Percentiles rank a stretch among this genome's conserved stretches.
Evolutionary conservation across 495 filamentous ascomycete species (phyloP).

Genomic region (Penicillium arizonense): DNA sequence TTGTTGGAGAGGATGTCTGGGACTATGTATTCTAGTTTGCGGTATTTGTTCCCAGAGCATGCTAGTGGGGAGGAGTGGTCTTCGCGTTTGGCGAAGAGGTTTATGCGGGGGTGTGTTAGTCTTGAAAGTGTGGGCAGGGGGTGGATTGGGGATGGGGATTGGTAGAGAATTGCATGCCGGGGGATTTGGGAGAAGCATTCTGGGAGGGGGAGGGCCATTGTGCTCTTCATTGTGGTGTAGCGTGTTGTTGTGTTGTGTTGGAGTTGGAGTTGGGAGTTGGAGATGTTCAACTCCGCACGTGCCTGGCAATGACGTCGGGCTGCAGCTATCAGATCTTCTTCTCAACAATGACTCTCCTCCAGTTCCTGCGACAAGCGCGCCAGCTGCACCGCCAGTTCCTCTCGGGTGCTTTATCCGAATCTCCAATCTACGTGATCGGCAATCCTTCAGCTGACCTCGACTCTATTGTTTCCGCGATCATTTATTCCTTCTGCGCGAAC

Average conservation of each 20-base stretch:
- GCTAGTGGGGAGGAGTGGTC: constrained; percentile 39
- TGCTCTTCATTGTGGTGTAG: neutral
- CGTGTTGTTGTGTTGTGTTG: neutral
- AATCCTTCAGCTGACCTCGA: constrained; percentile 73
- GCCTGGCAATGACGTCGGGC: constrained; percentile 3
- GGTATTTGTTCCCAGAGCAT: constrained; percentile 43
- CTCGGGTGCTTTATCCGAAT: constrained; percentile 24
- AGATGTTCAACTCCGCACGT: neutral
- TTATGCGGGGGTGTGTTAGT: constrained; percentile 14
- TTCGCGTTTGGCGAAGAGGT: constrained; percentile 38
- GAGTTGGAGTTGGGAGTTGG: neutral
- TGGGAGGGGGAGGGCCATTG: constrained; percentile 19
- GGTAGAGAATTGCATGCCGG: constrained; percentile 32
- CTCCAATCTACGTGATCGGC: constrained; percentile 46
- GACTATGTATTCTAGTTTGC: constrained; percentile 44
- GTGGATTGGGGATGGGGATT: constrained; percentile 34
- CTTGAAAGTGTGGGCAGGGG: constrained; percentile 23
- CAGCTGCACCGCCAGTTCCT: constrained; percentile 35
- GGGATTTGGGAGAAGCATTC: constrained; percentile 29
- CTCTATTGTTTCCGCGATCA: constrained; percentile 80
- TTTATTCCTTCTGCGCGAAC: constrained; percentile 76
- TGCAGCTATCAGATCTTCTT: neutral
- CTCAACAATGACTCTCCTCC: constrained; percentile 29
- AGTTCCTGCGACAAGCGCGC: constrained; percentile 38
- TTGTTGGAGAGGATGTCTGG: constrained; percentile 30